Evolutionary conservation across 768 basidiomycete species (phyloP).

Genomic region (Lentinula sp.): DNA sequence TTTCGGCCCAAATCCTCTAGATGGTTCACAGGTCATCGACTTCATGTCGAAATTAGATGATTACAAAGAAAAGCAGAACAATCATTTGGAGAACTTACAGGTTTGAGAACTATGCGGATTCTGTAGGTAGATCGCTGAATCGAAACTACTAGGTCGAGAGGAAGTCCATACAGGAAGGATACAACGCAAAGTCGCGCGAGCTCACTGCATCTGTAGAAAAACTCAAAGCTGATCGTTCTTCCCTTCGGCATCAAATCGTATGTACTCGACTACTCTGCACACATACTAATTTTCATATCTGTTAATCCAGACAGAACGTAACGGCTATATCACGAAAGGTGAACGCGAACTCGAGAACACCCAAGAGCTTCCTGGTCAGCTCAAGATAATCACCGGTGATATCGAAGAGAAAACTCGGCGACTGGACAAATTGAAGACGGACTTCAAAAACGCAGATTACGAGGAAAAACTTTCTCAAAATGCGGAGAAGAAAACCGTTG

Average conservation of each 20-base stretch:
- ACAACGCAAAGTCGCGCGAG: constrained; percentile 49
- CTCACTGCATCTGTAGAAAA: constrained; percentile 51
- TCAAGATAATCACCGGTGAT: constrained; percentile 50
- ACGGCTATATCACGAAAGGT: constrained; percentile 41
- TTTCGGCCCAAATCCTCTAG: constrained; percentile 63
- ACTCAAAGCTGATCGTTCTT: constrained; percentile 26
- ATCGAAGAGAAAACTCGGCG: constrained; percentile 65
- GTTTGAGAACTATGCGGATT: constrained; percentile 24
- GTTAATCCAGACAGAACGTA: constrained; percentile 37
- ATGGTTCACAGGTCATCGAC: constrained; percentile 63
- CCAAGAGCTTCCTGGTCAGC: constrained; percentile 45
- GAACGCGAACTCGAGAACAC: constrained; percentile 55
- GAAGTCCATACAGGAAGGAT: constrained; percentile 54
- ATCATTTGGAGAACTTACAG: constrained; percentile 63
- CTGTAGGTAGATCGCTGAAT: neutral
- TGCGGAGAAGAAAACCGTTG: constrained; percentile 39
- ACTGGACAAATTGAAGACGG: constrained; percentile 51
- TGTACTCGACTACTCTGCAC: constrained; percentile 12
- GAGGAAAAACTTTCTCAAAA: constrained; percentile 59
- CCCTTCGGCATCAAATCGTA: constrained; percentile 53
- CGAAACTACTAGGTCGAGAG: constrained; percentile 41
- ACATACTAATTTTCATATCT: neutral
- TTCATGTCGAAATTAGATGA: constrained; percentile 66
- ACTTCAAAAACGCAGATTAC: constrained; percentile 55
- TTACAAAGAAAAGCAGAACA: constrained; percentile 53